A percentile compares a stretch with the other conserved stretches of the same genome.
Conservation (phyloP, 345 rosid genomes). For the Camelina neglecta region DNA sequence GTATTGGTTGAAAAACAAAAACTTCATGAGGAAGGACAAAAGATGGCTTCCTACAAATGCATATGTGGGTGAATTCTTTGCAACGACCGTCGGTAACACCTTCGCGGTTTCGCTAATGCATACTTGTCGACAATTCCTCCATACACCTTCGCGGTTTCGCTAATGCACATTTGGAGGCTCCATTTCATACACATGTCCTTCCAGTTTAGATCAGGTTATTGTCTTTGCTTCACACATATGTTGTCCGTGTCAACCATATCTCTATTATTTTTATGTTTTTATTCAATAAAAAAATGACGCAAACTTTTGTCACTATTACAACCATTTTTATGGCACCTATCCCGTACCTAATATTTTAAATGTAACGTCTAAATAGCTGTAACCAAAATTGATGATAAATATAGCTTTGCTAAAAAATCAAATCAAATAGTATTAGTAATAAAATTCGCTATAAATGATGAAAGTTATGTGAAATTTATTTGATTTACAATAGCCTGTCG, state of each 20-base stretch:
- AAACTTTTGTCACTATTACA: not conserved
- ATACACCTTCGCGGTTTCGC: no score
- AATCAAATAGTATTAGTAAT: not conserved
- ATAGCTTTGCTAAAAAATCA: not conserved
- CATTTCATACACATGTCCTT: not conserved
- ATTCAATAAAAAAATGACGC: not conserved
- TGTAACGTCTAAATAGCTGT: not conserved
- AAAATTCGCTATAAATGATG: not conserved
- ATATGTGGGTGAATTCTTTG: not conserved
- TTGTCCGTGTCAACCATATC: constrained; percentile 11
- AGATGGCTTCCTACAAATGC: constrained; percentile 4
- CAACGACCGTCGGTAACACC: constrained; percentile 10
- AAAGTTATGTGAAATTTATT: not conserved
- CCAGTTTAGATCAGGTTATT: not conserved
- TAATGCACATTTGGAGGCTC: not conserved
- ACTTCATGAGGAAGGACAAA: not conserved
- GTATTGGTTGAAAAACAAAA: not conserved
- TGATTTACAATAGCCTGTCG: not conserved
- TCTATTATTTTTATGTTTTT: not conserved
- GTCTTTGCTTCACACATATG: not conserved
- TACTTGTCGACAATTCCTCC: not conserved
- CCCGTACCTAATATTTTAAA: not conserved
- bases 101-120: constrained; percentile 4
- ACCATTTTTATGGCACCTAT: not conserved
- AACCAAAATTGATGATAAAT: not conserved